Percentiles rank a stretch among this genome's conserved stretches.
Evolutionary conservation across 2,329 filamentous ascomycete species (phyloP).

Genomic region (Cadophora sp.): DNA sequence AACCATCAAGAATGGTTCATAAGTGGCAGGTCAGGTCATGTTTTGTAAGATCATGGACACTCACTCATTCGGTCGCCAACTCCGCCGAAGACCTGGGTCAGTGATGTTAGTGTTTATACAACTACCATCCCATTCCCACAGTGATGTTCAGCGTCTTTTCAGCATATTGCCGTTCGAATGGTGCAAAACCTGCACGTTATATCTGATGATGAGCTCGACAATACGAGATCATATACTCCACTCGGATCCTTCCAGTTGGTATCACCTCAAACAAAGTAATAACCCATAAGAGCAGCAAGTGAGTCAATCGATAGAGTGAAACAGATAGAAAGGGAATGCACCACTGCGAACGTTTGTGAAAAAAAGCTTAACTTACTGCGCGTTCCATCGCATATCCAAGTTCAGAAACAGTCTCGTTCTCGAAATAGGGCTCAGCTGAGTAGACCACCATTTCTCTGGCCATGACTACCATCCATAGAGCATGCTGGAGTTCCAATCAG

Average conservation of each 20-base stretch:
- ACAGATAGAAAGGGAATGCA: no score
- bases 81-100: background rate
- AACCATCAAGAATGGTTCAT: background rate
- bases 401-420: background rate
- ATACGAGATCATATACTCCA: no score
- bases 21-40: background rate
- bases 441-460: background rate
- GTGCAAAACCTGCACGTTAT: no score
- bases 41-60: background rate
- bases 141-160: no score
- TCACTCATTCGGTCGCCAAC: background rate
- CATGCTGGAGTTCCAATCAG: background rate
- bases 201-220: no score
- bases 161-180: no score
- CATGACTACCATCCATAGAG: background rate
- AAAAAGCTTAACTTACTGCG: background rate
- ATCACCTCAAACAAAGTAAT: no score
- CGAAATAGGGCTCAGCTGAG: background rate
- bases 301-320: background rate
- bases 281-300: no score
- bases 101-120: no score
- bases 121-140: background rate
- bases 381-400: constrained; percentile 2
- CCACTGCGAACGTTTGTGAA: background rate
- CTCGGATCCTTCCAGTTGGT: background rate